phyloP scores from a whole-genome alignment of 164 flowering plant genomes.

The Chimonanthus salicifolius region DNA sequence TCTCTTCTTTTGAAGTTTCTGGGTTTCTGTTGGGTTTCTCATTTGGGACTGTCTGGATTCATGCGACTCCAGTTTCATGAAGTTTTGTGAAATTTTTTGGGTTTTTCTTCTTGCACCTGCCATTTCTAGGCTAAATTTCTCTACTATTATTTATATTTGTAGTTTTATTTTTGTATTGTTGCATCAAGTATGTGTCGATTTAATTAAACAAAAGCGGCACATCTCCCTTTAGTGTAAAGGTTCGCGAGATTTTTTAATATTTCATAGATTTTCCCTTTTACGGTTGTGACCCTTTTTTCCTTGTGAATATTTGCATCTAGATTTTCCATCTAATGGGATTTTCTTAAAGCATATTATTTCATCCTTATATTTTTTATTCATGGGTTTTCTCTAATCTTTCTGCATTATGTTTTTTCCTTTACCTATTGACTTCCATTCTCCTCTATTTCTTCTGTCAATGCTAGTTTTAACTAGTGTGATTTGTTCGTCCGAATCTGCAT shows the following conservation, averaged over 20 bases:
- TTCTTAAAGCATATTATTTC: background rate
- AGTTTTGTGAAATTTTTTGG: background rate
- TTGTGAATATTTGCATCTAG: background rate
- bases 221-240: no score
- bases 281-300: no score
- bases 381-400: no score
- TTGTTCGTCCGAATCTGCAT: no score
- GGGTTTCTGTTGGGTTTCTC: background rate
- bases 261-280: no score
- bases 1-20: background rate
- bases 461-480: no score
- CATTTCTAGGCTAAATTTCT: background rate
- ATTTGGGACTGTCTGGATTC: background rate
- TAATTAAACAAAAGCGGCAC: no score
- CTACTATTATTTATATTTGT: background rate
- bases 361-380: no score
- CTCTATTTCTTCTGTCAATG: no score
- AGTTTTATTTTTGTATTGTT: background rate
- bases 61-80: background rate
- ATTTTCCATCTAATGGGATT: background rate
- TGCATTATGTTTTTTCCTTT: background rate
- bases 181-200: background rate
- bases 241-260: no score
- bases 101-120: background rate
- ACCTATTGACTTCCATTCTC: no score